These are phyloP conservation scores for Apophysomyces ossiformis DNA, from an alignment of 371 early-diverging fungal species.

Conservation along the genomic window DNA sequence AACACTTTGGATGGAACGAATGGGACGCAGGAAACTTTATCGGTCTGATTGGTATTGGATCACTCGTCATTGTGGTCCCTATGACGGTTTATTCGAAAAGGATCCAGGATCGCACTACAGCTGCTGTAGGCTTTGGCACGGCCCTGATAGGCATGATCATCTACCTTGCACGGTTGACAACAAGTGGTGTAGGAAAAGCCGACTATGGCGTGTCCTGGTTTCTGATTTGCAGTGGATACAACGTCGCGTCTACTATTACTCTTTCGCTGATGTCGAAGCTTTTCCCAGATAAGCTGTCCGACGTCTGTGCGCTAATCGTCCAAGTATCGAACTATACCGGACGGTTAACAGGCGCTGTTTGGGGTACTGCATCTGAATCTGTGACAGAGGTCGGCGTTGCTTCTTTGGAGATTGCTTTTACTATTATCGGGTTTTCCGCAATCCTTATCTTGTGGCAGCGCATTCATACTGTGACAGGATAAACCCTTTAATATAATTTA, in stretches of 20 bases:
- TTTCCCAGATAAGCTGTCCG: neutral
- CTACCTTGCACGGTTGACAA: neutral
- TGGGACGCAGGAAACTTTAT: conserved; percentile 5
- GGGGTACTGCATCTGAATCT: neutral
- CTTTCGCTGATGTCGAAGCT: conserved; percentile 4
- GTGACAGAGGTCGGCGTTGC: neutral
- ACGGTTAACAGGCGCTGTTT: conserved; percentile 2
- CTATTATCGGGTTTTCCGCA: neutral
- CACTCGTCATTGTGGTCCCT: neutral
- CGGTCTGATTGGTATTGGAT: conserved; percentile 1
- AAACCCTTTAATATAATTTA: neutral
- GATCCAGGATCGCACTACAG: conserved; percentile 1
- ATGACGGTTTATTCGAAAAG: neutral
- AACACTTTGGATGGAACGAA: conserved; percentile 7
- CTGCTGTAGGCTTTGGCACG: neutral
- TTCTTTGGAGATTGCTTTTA: neutral
- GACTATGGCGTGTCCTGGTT: conserved; percentile 6
- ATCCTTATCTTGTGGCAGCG: conserved; percentile 1
- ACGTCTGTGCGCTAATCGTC: conserved; percentile 2
- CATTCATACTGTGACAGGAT: conserved; percentile 9
- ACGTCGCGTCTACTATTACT: conserved; percentile 1
- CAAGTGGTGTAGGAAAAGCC: neutral
- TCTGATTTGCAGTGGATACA: conserved; percentile 1
- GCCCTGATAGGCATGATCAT: conserved; percentile 1
- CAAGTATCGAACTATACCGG: conserved; percentile 5